Conservation (phyloP, 2,329 filamentous ascomycete species). For the Aphanocladium album region DNA sequence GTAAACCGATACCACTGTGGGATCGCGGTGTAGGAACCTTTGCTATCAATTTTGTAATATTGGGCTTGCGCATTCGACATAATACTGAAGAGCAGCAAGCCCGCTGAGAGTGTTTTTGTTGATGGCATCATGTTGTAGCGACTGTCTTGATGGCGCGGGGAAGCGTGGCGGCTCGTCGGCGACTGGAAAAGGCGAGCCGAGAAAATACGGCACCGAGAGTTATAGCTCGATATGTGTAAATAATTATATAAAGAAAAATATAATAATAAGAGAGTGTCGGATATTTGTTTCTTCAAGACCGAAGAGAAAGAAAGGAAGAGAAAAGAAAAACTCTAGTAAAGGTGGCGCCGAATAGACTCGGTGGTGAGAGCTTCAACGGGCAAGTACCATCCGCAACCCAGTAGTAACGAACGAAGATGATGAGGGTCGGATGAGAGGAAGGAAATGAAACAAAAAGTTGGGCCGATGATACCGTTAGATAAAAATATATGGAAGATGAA, state of each 20-base stretch:
- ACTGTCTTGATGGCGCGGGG: background rate
- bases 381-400: background rate
- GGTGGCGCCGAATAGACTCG: background rate
- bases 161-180: background rate
- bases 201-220: background rate
- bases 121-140: background rate
- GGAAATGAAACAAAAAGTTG: background rate
- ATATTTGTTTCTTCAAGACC: background rate
- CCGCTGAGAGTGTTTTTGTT: background rate
- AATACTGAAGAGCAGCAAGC: background rate
- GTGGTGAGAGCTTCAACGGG: background rate
- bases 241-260: background rate
- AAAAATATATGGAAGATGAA: background rate
- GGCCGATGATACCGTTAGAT: background rate
- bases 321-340: background rate
- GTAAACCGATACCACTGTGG: background rate
- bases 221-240: background rate
- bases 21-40: background rate
- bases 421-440: background rate
- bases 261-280: background rate
- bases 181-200: background rate
- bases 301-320: background rate
- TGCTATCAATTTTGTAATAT: constrained; percentile 12
- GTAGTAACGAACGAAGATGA: background rate
- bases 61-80: background rate